phyloP scores from a whole-genome alignment of 2,329 filamentous ascomycete species.

The Scedosporium apiospermum region DNA sequence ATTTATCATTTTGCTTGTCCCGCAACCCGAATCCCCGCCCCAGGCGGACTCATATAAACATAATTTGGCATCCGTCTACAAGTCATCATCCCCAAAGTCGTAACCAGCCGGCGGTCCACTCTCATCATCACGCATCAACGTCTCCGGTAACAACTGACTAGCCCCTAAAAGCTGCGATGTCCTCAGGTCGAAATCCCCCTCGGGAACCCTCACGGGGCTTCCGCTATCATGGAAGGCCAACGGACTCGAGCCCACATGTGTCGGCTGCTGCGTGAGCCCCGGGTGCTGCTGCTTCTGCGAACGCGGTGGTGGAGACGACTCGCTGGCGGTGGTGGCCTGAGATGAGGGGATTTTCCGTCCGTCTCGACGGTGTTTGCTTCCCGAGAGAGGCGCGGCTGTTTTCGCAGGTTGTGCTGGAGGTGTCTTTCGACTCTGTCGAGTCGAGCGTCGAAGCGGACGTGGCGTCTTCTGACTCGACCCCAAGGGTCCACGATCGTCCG shows the following conservation, averaged over 20 bases:
- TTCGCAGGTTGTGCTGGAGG: neutral
- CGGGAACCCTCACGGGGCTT: constrained; percentile 12
- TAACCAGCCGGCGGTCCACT: constrained; percentile 22
- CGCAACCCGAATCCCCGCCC: neutral
- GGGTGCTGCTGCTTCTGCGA: constrained; percentile 17
- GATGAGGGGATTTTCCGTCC: constrained; percentile 21
- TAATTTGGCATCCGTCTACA: neutral
- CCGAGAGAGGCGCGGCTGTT: neutral
- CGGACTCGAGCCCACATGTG: constrained; percentile 14
- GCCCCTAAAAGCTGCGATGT: constrained; percentile 40
- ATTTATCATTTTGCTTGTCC: neutral
- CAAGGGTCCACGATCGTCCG: neutral
- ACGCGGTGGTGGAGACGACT: constrained; percentile 12
- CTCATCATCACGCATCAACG: constrained; percentile 27
- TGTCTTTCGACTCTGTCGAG: neutral
- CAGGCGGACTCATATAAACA: neutral
- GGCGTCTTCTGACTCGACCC: neutral
- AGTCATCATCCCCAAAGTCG: constrained; percentile 24
- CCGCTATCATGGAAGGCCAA: constrained; percentile 14
- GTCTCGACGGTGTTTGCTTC: constrained; percentile 4
- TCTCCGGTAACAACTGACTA: constrained; percentile 44
- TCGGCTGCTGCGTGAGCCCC: constrained; percentile 10
- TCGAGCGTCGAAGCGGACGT: neutral
- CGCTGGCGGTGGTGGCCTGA: constrained; percentile 33
- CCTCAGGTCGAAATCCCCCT: constrained; percentile 14